Evolutionary conservation across 225 moss, liverwort and hornwort genomes (phyloP).

Genomic region (Takakia lepidozioides): DNA sequence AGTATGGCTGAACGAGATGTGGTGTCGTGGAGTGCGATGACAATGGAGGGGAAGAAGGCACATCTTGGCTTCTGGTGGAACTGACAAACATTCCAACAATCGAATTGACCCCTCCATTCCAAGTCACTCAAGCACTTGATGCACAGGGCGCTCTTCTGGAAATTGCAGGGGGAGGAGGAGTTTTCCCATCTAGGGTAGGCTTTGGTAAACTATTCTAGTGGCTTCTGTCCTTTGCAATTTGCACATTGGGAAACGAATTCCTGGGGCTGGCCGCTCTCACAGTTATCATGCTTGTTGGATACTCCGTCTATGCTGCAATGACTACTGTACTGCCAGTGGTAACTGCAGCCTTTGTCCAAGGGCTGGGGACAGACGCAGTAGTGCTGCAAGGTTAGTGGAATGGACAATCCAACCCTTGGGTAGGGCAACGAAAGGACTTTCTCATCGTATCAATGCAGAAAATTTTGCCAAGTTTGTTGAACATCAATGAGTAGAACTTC

Average conservation of each 20-base stretch:
- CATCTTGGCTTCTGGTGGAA: too few relatives aligned
- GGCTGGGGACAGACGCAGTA: background rate
- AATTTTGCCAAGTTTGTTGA: too few relatives aligned
- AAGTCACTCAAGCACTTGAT: too few relatives aligned
- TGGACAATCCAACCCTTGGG: slow-evolving; percentile 44
- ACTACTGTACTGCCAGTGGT: slow-evolving; percentile 25
- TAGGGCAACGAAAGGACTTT: slow-evolving; percentile 1
- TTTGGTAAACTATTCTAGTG: slow-evolving; percentile 35
- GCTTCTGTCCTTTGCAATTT: slow-evolving; percentile 46
- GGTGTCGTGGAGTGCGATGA: too few relatives aligned
- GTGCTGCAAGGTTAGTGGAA: slow-evolving; percentile 8
- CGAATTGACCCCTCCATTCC: too few relatives aligned
- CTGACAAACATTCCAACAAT: too few relatives aligned
- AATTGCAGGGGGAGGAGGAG: slow-evolving; percentile 14
- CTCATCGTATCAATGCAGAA: too few relatives aligned
- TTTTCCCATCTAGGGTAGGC: slow-evolving; percentile 2
- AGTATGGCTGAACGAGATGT: too few relatives aligned
- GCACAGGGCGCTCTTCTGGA: slow-evolving; percentile 18
- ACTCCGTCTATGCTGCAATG: slow-evolving; percentile 33
- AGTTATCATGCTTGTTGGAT: slow-evolving; percentile 20
- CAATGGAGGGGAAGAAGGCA: too few relatives aligned
- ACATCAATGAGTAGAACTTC: too few relatives aligned
- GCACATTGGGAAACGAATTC: slow-evolving; percentile 27
- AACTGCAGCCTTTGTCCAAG: too few relatives aligned
- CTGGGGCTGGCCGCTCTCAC: slow-evolving; percentile 33